Base-by-base conservation (phyloP, 352 stramenopile genomes). In the Phytophthora podocarpi region DNA sequence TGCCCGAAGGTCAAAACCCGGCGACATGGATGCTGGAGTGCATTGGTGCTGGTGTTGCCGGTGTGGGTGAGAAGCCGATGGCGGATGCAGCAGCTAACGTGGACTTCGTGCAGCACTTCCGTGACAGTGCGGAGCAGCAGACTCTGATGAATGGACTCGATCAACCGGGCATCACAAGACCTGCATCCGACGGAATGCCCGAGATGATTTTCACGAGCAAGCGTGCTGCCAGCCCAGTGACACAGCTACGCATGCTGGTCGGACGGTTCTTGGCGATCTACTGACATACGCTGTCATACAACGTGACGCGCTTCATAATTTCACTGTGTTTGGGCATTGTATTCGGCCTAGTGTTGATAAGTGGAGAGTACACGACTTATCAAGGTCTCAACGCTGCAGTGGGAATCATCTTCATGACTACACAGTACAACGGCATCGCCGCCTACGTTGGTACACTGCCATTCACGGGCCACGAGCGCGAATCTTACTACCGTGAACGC, bases 11-110 rank as follows among this genome's bases (percentile, higher is more conserved):
- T 4, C 43, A 64, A 13, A 73, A 73, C 34, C 88, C 88, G 9
- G 85, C 86, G 9, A 93, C 87, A 21, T 96, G 83, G 85, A 93
- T 96, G 82, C 61, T 96, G 10, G 72, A 86, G n/a, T 65, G 60
- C 5, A 80, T 82, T 9, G 72, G 74, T 21, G 74, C 70, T 7
- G 82, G 72, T 12, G 54, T 67, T 10, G 51, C 59, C 3, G 50
- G 31, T 12, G 42, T 50, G 5, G 51, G 12, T 15, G 49, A 53
- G 20, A 67, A 61, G 2, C 16, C 41, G 0, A 46, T 48, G 45
- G 36, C 13, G 12, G 39, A 49, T 3, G 66, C 64, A 21, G 64
- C 24, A 43, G 23, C 54, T 5, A 41, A 43, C 12, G n/a, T 62
- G 6, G 64, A 75, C 10, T 74, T 67, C 32, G 64, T 76, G 9